Evolutionary conservation across 1,139 yeast genomes (phyloP), one percentile per base, ranked within the genome.

Genomic region (Saccharomyces hybrid): DNA sequence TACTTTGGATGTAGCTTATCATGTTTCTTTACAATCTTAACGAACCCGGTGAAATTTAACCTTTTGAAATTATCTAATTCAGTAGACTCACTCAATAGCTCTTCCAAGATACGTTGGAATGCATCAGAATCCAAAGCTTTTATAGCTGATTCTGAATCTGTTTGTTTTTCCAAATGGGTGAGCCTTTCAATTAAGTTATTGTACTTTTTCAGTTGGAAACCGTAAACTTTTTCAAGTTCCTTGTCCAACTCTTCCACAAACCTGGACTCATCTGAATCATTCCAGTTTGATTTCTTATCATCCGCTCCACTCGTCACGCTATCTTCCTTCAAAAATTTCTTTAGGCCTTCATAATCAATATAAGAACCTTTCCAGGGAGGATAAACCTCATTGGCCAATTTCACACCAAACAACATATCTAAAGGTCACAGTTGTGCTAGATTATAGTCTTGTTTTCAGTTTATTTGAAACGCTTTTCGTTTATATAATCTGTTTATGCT

Each of bases 1-100:
- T 86, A 93, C 60, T 82, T 78, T 23, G 90, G 80, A 69, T 91
- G 97, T 60, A 91, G 73, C 56, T 97, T 81, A 73, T 93, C 99
- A 68, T 93, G 99, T 72, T 91, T 93, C 75, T 93, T 91, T 62
- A 91, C 97, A 63, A 93, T 88, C 70, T 93, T 93, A 66, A 84
- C 80, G 73, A 93, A 93, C 3, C 98, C 99, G 23, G 99, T 91
- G 74, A 86, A 93, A 72, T 93, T 93, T 63, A 91, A 74, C 66
- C 99, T 80, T 52, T 95, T 86, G 73, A 93, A 93, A 66, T 83
- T 88, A 68, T 91, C 97, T 66, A 93, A 77, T 67, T 89, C 93
- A 63, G 87, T 89, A 13, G 98, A 89, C 62, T 81, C 78, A 23
- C 83, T 79, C 57, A 93, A 77, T 50, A 85, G 74, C 57, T 82